phyloP scores from a whole-genome alignment of 352 stramenopile species.

The Phytophthora syringae region DNA sequence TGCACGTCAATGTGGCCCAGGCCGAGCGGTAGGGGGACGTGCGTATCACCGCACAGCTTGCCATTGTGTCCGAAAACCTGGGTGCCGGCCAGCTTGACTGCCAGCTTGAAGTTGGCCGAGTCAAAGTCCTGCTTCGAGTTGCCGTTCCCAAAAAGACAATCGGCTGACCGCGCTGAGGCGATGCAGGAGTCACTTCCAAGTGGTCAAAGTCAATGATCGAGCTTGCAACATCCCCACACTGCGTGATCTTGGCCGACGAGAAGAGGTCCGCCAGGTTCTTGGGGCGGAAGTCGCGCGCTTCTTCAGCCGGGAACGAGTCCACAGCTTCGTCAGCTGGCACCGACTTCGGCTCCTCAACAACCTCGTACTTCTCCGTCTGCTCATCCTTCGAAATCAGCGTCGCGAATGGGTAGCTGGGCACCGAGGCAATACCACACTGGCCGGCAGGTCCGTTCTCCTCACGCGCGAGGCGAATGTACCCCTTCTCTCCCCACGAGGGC shows the following conservation, averaged over 20 bases:
- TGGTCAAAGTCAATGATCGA: constrained; percentile 72
- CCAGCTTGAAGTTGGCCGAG: constrained; percentile 71
- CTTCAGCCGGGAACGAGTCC: constrained; percentile 40
- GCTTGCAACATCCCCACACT: constrained; percentile 76
- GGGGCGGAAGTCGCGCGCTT: constrained; percentile 35
- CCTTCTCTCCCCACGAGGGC: constrained; percentile 87
- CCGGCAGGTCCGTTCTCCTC: constrained; percentile 92
- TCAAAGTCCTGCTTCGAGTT: constrained; percentile 72
- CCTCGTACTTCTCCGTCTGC: constrained; percentile 7
- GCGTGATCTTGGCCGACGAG: constrained; percentile 79
- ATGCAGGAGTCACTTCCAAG: constrained; percentile 64
- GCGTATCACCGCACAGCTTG: constrained; percentile 78
- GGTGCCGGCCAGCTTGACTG: constrained; percentile 73
- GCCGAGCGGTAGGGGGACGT: constrained; percentile 81
- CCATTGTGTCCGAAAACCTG: constrained; percentile 79
- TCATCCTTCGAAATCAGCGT: constrained; percentile 31
- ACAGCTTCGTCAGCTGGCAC: constrained; percentile 17
- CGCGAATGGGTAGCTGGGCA: constrained; percentile 76
- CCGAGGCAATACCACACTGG: constrained; percentile 94
- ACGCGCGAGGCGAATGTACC: constrained; percentile 87
- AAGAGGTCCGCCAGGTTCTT: constrained; percentile 45
- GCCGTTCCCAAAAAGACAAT: constrained; percentile 77
- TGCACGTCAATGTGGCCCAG: constrained; percentile 88
- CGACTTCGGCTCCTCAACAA: constrained; percentile 10
- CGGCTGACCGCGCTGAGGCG: constrained; percentile 79